These are phyloP conservation scores for Cynara cardunculus DNA, from an alignment of 129 eudicot genomes.

Conservation along the genomic window DNA sequence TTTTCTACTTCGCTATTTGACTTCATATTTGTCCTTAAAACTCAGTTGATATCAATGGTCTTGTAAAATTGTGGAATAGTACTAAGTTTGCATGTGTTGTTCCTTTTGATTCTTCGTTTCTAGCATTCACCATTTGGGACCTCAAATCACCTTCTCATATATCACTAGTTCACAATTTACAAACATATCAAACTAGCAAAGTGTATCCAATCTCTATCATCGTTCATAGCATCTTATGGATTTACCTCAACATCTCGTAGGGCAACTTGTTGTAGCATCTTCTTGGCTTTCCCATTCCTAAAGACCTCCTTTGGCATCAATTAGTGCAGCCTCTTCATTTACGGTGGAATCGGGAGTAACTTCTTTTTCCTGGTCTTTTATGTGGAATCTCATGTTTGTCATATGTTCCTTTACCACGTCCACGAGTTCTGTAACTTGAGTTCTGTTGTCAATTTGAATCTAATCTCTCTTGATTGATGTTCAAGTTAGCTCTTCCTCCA, in stretches of 20 bases:
- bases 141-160: background rate
- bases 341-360: background rate
- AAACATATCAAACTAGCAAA: background rate
- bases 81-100: background rate
- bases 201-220: background rate
- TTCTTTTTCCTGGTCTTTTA: background rate
- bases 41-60: background rate
- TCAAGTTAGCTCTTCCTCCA: background rate
- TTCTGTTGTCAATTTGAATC: background rate
- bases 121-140: background rate
- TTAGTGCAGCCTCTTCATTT: background rate
- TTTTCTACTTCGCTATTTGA: slow-evolving; percentile 8
- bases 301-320: background rate
- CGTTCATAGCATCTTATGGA: background rate
- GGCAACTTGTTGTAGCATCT: background rate
- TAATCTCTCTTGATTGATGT: background rate
- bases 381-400: background rate
- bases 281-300: background rate
- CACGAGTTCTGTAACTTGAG: background rate
- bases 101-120: background rate
- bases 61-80: background rate
- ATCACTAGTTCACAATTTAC: background rate
- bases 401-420: background rate
- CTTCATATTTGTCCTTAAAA: slow-evolving; percentile 10
- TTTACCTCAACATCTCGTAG: background rate